Evolutionary conservation across 257 asterid species (phyloP), one percentile per base, ranked within the genome.

Genomic region (Solanum piurae): DNA sequence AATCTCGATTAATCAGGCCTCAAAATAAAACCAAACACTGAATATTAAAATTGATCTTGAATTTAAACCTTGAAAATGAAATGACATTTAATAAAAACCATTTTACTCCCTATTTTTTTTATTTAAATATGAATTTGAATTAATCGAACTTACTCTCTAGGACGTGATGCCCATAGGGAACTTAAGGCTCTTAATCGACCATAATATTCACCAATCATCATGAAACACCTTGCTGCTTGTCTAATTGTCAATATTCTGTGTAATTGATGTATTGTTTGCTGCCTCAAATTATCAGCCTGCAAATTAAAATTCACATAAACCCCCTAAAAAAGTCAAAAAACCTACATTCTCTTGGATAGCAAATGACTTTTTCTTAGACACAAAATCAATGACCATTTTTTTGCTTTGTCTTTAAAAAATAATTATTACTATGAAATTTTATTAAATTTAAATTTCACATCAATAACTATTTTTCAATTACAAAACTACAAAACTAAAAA

Each of bases 131-230:
- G 1, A 72, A 18, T 33, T 9, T 33, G 7, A 72, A 33, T 18
- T 33, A 72, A 1, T 33, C 79, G 8, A 72, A 1, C 27, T 92
- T 94, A 97, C 99, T 94, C 99, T 90, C 95, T 89, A 1, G 99
- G 99, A 49, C 99, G 90, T 42, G 99, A 97, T 7, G 95, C 93
- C 99, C 99, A 97, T 6, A 97, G 91, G 87, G 99, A 95, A 80
- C 99, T 97, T 36, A 95, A 92, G 66, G 99, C 96, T 62, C 99
- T 94, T 80, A 97, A 82, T 23, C 99, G 96, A 18, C 94, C 97
- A 88, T 97, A 94, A 91, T 95, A 95, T 88, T 97, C 99, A 62
- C 98, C 98, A 44, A 95, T 97, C 84, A 91, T 94, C 94, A 97
- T 77, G 90, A 97, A 96, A 85, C 99, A 95, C 18, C 95, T 89